A percentile compares a stretch with the other conserved stretches of the same genome.
Evolutionary conservation across 2,329 filamentous ascomycete genomes (phyloP).

Genomic region (Botryotinia convoluta): DNA sequence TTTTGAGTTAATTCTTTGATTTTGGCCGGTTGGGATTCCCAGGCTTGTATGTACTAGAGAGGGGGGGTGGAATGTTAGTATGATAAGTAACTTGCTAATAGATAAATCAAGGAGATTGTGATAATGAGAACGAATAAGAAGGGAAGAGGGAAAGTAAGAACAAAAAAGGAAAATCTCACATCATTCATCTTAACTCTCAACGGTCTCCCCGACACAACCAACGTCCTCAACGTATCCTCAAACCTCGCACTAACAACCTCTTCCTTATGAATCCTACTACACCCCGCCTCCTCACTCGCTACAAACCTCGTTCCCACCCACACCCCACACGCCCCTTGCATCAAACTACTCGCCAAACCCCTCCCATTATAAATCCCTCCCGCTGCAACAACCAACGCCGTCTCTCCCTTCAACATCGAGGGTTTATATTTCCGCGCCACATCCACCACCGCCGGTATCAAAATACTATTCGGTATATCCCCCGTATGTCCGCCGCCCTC

Average conservation of each 20-base stretch:
- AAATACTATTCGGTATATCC: conserved; percentile 78
- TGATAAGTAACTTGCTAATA: not conserved
- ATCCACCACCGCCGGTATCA: conserved; percentile 85
- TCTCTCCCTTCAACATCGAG: conserved; percentile 62
- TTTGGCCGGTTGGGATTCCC: conserved; percentile 74
- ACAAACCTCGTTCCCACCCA: conserved; percentile 97
- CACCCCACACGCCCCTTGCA: conserved; percentile 83
- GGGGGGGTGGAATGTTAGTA: not conserved
- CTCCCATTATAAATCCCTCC: conserved; percentile 84
- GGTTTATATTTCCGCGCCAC: conserved; percentile 62
- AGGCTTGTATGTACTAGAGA: conserved; percentile 70
- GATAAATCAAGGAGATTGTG: not conserved
- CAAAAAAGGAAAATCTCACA: not conserved
- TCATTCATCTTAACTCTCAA: conserved; percentile 72
- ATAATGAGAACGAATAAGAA: not conserved
- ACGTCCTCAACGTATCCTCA: conserved; percentile 75
- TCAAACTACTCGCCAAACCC: conserved; percentile 74
- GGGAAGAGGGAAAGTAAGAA: too few species aligned
- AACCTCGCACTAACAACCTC: conserved; percentile 77
- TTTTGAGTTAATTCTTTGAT: conserved; percentile 72
- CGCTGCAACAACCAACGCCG: conserved; percentile 81
- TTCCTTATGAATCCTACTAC: conserved; percentile 77
- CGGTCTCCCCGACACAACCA: conserved; percentile 80
- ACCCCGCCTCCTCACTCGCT: conserved; percentile 75
- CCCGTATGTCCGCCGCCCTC: conserved; percentile 94